Conservation (phyloP, 2,329 filamentous ascomycete species). For the Talaromyces sp. region DNA sequence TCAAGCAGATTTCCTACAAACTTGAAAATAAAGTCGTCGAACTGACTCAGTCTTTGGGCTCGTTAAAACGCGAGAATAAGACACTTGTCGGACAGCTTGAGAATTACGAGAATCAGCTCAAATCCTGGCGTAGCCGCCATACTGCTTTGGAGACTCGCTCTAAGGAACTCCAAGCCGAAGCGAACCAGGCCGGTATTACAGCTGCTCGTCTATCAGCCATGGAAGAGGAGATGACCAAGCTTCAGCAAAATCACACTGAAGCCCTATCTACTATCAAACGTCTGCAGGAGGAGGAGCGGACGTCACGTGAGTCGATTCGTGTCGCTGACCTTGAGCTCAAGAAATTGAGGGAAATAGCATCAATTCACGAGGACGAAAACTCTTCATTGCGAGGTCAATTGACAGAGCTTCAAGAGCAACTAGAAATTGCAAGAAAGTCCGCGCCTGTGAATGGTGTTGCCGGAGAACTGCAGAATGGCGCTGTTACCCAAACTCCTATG, state of each 20-base stretch:
- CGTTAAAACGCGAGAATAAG: constrained; percentile 94
- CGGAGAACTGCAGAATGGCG: constrained; percentile 64
- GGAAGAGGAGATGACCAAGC: constrained; percentile 92
- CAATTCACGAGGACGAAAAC: constrained; percentile 80
- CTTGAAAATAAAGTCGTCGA: constrained; percentile 99
- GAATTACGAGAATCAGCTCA: constrained; percentile 93
- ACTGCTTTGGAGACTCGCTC: constrained; percentile 84
- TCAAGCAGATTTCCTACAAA: constrained; percentile 99
- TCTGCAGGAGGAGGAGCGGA: constrained; percentile 89
- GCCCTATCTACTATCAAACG: constrained; percentile 86
- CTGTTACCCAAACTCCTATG: constrained; percentile 52
- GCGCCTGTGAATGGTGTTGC: constrained; percentile 64
- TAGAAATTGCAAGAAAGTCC: constrained; percentile 78
- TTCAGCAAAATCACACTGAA: constrained; percentile 86
- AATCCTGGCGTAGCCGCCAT: constrained; percentile 90
- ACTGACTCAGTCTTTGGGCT: constrained; percentile 86
- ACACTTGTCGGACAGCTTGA: constrained; percentile 80
- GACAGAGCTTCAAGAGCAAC: constrained; percentile 83
- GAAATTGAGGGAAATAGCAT: constrained; percentile 69
- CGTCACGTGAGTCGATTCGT: constrained; percentile 77
- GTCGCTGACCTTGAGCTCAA: constrained; percentile 78
- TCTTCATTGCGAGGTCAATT: constrained; percentile 81
- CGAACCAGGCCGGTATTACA: constrained; percentile 94
- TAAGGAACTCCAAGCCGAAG: constrained; percentile 92
- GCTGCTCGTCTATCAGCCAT: constrained; percentile 85